Base-by-base conservation (phyloP, 768 basidiomycete genomes). In the Termitomyces sp. region DNA sequence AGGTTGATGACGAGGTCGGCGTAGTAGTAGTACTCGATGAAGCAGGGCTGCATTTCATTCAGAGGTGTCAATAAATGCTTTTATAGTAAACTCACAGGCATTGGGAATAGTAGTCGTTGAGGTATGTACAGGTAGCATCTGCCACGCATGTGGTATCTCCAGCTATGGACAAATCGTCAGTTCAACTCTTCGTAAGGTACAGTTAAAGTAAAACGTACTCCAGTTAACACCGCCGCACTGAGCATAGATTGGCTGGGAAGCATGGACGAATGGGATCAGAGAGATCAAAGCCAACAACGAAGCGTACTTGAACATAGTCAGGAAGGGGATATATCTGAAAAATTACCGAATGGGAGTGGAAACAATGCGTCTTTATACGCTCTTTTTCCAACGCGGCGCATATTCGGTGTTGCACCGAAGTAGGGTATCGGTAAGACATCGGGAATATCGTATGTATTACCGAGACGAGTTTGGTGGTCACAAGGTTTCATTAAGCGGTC, bases 201-300 rank as follows among this genome's bases (percentile, higher is more conserved):
- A 46, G 24, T 11, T 26, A 12, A 32, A 46, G 24, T 11, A 24
- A 12, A 32, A 70, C 77, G 56, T 66, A 81, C 79, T 67, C 77
- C 78, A 80, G 53, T 66, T 69, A 53, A 70, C 70, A 41, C 80
- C 81, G 64, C 81, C 80, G 60, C 82, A 84, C 61, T 83, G 83
- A 8, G 73, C 78, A 45, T 66, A 83, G 35, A 76, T 45, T 15
- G 76, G 68, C 34, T 69, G 61, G 47, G 75, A 72, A 51, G 78
- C 82, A 51, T 65, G 58, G 34, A 74, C 75, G 57, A 79, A 68
- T 49, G 79, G 77, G 19, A 77, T 65, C 51, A 81, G 60, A 42
- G 74, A 67, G 35, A 77, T 62, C 48, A 77, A 64, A 56, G 76
- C 72, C 56, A 75, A 59, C 55, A 79, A 67, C 45, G 77, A 68